Evolutionary conservation across 352 stramenopile species (phyloP).

Genomic region (Phytopythium montanum): DNA sequence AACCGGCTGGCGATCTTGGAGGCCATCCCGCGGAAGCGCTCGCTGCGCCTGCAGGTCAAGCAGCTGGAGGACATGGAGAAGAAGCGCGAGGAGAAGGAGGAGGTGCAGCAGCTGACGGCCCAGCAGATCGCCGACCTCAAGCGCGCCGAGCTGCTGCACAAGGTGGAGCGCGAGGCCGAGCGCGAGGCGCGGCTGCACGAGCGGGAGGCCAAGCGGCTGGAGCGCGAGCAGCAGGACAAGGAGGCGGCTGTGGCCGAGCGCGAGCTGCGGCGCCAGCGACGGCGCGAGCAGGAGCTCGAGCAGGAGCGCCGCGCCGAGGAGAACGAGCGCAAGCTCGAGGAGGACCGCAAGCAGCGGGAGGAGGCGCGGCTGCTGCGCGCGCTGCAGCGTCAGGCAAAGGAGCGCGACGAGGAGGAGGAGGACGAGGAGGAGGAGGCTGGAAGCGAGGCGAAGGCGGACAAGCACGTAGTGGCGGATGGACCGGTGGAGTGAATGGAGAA

Average conservation of each 20-base stretch:
- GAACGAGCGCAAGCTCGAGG: constrained; percentile 30
- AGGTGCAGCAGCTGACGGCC: constrained; percentile 47
- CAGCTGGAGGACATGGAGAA: constrained; percentile 80
- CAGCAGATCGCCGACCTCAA: constrained; percentile 72
- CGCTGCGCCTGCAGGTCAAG: constrained; percentile 81
- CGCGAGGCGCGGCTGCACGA: constrained; percentile 51
- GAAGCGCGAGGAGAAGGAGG: constrained; percentile 52
- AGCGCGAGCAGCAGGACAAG: constrained; percentile 53
- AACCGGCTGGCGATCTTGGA: constrained; percentile 78
- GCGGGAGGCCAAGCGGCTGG: constrained; percentile 39
- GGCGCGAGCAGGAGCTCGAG: constrained; percentile 57
- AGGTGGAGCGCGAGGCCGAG: constrained; percentile 64
- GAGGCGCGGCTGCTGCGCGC: constrained; percentile 48
- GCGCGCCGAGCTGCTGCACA: constrained; percentile 58
- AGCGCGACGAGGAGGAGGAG: constrained; percentile 15
- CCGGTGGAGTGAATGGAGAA: neutral
- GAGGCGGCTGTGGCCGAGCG: constrained; percentile 49
- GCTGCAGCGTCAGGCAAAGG: constrained; percentile 34
- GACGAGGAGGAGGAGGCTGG: constrained; percentile 13
- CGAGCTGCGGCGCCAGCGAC: constrained; percentile 48
- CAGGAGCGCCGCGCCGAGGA: constrained; percentile 30
- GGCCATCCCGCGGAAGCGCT: constrained; percentile 80
- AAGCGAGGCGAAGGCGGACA: neutral
- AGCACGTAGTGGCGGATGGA: neutral
- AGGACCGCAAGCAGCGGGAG: constrained; percentile 42